Base-by-base conservation (phyloP, 1,139 yeast genomes). In the Pichia sp. region DNA sequence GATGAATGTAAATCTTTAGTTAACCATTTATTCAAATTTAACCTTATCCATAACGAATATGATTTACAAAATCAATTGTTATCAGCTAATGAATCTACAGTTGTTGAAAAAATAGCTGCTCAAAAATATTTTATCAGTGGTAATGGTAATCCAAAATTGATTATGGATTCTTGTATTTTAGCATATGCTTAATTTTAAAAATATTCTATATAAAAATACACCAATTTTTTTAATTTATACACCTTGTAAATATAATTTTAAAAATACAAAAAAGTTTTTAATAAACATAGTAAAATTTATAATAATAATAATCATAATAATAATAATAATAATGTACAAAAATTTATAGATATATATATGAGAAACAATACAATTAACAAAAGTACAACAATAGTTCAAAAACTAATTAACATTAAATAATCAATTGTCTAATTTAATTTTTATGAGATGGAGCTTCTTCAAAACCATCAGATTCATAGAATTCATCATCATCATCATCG, bases 101-200 rank as follows among this genome's bases (percentile, higher is more conserved):
- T 56, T 36, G 42, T 61, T 28, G 49, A 72, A 44, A 68, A 65
- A 48, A 58, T 76, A 38, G 65, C 71, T 3, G 67, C 70, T 42
- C 78, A 81, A 58, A 78, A 79, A 60, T 79, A 81, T 60, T 76
- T 79, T 55, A 62, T 82, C 35, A 75, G 85, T 55, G 90, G 95
- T 44, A 80, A 83, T 56, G 96, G 96, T 57, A 87, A 86, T 65
- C 90, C 95, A 39, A 76, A 85, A 50, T 79, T 77, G 55, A 66
- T 86, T 53, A 65, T 84, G 52, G 81, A 72, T 60, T 72, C 77
- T 48, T 67, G 72, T 57, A 68, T 71, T 30, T 46, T 63, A 48
- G 56, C 59, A 28, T 65, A 63, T 52, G 59, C 59, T 48, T 65
- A 52, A 51, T 18, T 18, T 18, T 18, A 18, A 18, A 18, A 18